Percentiles rank a stretch among this genome's conserved stretches.
These are phyloP conservation scores for Rosa persica DNA, from an alignment of 306 rosid genomes.

Conservation along the genomic window DNA sequence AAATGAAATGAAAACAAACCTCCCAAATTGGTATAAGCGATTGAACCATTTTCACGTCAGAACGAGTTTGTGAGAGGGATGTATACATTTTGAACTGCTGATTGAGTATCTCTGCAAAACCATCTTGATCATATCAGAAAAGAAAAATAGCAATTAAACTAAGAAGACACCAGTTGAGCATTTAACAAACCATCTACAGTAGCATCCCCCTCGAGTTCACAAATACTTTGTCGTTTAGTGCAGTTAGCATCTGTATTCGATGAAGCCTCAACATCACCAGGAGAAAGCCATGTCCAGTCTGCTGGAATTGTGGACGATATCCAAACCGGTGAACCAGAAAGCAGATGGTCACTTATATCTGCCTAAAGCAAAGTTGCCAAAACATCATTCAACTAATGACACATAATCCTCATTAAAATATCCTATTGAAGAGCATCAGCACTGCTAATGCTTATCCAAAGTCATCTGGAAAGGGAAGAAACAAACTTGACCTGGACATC, in stretches of 20 bases:
- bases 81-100: slow-evolving; percentile 70
- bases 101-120: slow-evolving; percentile 66
- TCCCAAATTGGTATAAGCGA: slow-evolving; percentile 94
- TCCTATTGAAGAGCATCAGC: neutral
- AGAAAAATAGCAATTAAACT: neutral
- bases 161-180: slow-evolving; percentile 11
- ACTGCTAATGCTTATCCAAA: neutral
- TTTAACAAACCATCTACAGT: slow-evolving; percentile 67
- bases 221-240: slow-evolving; percentile 69
- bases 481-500: slow-evolving; percentile 31
- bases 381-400: slow-evolving; percentile 28
- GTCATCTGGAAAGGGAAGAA: slow-evolving; percentile 12
- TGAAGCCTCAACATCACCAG: slow-evolving; percentile 40
- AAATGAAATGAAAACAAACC: slow-evolving; percentile 41
- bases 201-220: slow-evolving; percentile 91
- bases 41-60: slow-evolving; percentile 88
- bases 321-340: slow-evolving; percentile 58
- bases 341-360: slow-evolving; percentile 42
- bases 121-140: slow-evolving; percentile 11
- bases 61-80: slow-evolving; percentile 74
- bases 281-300: slow-evolving; percentile 65
- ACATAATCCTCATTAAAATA: neutral
- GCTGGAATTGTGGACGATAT: slow-evolving; percentile 52
- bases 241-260: slow-evolving; percentile 34
- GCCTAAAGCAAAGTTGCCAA: slow-evolving; percentile 49